Conservation (phyloP, 2,329 filamentous ascomycete species). For the Sporothrix brasiliensis region DNA sequence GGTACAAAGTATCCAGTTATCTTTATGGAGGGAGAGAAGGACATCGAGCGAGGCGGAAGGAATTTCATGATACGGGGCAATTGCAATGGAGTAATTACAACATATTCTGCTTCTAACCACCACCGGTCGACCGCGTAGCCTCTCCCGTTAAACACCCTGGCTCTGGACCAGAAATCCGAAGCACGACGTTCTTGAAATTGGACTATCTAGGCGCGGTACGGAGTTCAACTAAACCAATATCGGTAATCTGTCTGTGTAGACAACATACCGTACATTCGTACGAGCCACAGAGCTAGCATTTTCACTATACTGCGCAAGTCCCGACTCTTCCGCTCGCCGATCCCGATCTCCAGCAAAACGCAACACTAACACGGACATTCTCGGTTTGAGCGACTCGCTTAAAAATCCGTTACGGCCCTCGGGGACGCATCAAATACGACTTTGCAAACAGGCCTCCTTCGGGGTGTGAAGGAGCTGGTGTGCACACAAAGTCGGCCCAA, state of each 20-base stretch:
- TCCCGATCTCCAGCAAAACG: constrained; percentile 6
- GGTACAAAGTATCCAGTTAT: too few relatives aligned
- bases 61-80: neutral
- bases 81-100: too few relatives aligned
- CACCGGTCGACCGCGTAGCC: neutral
- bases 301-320: neutral
- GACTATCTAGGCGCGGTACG: constrained; percentile 2
- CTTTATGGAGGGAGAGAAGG: too few relatives aligned
- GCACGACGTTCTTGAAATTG: neutral
- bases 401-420: neutral
- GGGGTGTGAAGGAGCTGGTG: neutral
- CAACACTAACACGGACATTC: constrained; percentile 3
- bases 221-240: neutral
- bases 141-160: neutral
- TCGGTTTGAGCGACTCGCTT: neutral
- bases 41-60: too few relatives aligned
- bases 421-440: neutral
- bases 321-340: constrained; percentile 19
- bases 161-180: neutral
- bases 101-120: too few relatives aligned
- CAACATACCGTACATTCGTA: neutral
- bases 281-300: neutral
- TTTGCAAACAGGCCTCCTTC: neutral
- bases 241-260: neutral
- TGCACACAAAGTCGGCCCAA: neutral